These are phyloP conservation scores for Cladobotryum protrusum DNA, from an alignment of 2,329 filamentous ascomycete genomes.

Conservation along the genomic window DNA sequence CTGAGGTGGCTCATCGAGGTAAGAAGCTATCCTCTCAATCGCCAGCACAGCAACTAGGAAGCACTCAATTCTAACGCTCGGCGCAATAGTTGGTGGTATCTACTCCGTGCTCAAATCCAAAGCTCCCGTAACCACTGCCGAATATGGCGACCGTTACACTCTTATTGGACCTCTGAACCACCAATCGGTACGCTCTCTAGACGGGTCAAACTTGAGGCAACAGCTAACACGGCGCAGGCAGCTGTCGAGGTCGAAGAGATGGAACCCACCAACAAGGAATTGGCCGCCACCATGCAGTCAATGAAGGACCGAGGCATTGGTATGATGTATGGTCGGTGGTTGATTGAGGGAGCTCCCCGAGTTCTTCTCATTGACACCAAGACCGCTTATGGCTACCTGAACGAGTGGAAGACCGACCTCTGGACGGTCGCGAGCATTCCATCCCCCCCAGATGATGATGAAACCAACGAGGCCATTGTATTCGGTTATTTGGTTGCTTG, in stretches of 20 bases:
- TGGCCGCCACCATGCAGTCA: constrained; percentile 76
- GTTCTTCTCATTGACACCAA: constrained; percentile 94
- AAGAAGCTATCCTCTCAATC: constrained; percentile 26
- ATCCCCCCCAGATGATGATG: constrained; percentile 82
- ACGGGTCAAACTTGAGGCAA: constrained; percentile 9
- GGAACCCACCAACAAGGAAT: constrained; percentile 71
- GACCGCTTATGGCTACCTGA: constrained; percentile 81
- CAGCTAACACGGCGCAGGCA: constrained; percentile 48
- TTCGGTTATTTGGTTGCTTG: constrained; percentile 97
- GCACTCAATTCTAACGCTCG: constrained; percentile 1
- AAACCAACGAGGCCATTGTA: constrained; percentile 95
- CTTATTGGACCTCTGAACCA: constrained; percentile 92
- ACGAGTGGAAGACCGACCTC: constrained; percentile 96
- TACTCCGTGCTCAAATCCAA: constrained; percentile 99
- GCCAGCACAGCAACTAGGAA: constrained; percentile 4
- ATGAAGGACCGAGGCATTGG: constrained; percentile 91
- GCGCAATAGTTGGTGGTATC: constrained; percentile 76
- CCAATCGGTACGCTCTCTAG: constrained; percentile 60
- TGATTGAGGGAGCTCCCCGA: constrained; percentile 91
- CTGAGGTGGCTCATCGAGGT: constrained; percentile 96
- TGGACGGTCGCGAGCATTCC: constrained; percentile 93
- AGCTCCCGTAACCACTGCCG: constrained; percentile 91
- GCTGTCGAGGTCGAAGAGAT: constrained; percentile 97
- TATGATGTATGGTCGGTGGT: constrained; percentile 90
- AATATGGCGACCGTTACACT: constrained; percentile 97